Base-by-base conservation (phyloP, 495 filamentous ascomycete genomes). In the Pyrenula aspistea region DNA sequence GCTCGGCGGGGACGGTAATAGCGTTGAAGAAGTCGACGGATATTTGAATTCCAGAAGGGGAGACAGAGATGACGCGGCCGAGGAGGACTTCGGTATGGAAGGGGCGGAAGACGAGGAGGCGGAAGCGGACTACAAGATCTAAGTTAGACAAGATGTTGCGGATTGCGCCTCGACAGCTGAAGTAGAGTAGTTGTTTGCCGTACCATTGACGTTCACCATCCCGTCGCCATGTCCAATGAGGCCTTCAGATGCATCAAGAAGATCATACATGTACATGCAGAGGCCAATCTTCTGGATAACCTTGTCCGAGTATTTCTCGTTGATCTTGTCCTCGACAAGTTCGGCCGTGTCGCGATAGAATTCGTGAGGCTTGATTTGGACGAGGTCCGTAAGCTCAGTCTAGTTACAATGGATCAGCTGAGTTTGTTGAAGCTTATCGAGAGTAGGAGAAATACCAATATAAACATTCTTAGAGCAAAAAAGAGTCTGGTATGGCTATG, bases 71-170 rank as follows among this genome's bases (percentile, higher is more conserved):
- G 62, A 97, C 71, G 22, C 88, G 84, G 2, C 88, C 93, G 10
- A 85, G 72, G 58, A 97, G 73, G 52, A 94, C 88, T 67, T 98
- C 94, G 21, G 86, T 85, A 66, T 94, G 89, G 73, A 95, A 96
- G 0, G 93, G 93, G 24, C 93, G 81, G 68, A 97, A 97, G 10
- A 96, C 88, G n/a, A 95, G 75, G 62, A 97, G 71, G 22, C 88
- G 84, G 68, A 96, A 98, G 66, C 92, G 87, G 23, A 95, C 92
- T 95, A 57, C n/a, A n/a, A n/a, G n/a, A n/a, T n/a, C n/a, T n/a
- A n/a, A n/a, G n/a, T n/a, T n/a, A n/a, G n/a, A n/a, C n/a, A n/a
- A n/a, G n/a, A n/a, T n/a, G n/a, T n/a, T 51, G 1, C 22, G 61
- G 23, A 63, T 59, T 53, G 54, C 24, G 2, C 22, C n/a, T 19